Conservation (phyloP, 2,329 filamentous ascomycete genomes). For the Trematosphaeria pertusa region DNA sequence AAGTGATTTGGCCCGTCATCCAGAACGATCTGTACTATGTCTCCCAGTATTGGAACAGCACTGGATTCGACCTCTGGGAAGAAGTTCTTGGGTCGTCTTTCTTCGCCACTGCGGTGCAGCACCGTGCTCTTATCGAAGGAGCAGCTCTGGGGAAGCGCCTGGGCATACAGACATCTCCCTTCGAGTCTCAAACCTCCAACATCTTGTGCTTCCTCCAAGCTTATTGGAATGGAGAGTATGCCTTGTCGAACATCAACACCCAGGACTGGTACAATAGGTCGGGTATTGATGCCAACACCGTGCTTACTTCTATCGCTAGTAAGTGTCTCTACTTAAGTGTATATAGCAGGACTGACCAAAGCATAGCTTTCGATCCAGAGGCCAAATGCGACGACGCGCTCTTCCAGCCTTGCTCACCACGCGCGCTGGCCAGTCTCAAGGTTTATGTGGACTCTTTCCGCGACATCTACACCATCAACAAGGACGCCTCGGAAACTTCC, state of each 20-base stretch:
- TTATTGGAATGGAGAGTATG: slow-evolving; percentile 72
- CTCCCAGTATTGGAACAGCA: slow-evolving; percentile 67
- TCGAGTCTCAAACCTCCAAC: slow-evolving; percentile 69
- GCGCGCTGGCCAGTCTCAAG: slow-evolving; percentile 73
- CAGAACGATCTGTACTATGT: slow-evolving; percentile 78
- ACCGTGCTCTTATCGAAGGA: slow-evolving; percentile 70
- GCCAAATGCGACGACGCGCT: slow-evolving; percentile 70
- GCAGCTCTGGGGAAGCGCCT: slow-evolving; percentile 67
- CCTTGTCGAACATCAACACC: slow-evolving; percentile 68
- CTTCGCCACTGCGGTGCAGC: slow-evolving; percentile 74
- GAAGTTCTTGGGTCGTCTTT: slow-evolving; percentile 78
- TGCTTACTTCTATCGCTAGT: slow-evolving; percentile 57
- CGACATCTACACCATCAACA: slow-evolving; percentile 71
- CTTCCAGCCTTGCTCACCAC: slow-evolving; percentile 76
- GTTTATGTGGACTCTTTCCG: slow-evolving; percentile 76
- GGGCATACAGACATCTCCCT: slow-evolving; percentile 63
- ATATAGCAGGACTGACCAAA: not conserved
- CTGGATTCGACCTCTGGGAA: slow-evolving; percentile 80
- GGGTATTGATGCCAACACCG: slow-evolving; percentile 73
- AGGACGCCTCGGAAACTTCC: slow-evolving; percentile 62
- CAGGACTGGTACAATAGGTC: slow-evolving; percentile 62
- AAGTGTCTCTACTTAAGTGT: slow-evolving; percentile 43
- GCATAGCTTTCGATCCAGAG: slow-evolving; percentile 67
- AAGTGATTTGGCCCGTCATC: slow-evolving; percentile 73
- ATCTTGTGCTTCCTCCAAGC: slow-evolving; percentile 74